Evolutionary conservation across 805 yeast genomes (phyloP).

Genomic region (Ogataea pignaliae): DNA sequence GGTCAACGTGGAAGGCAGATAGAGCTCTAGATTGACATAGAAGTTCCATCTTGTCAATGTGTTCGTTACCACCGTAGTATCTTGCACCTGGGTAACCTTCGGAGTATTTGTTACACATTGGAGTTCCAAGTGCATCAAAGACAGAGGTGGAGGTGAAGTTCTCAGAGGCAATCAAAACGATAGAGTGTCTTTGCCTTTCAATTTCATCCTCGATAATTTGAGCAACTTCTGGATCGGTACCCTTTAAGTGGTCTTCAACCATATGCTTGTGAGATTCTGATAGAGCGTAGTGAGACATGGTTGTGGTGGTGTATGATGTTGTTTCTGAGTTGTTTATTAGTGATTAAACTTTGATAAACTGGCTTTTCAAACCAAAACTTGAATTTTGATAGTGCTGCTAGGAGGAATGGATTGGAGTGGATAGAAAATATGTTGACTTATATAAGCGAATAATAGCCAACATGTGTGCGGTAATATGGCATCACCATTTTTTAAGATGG

Average conservation of each 20-base stretch:
- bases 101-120: constrained; percentile 96
- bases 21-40: constrained; percentile 91
- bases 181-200: constrained; percentile 84
- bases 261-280: constrained; percentile 61
- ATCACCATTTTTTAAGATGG: too few relatives aligned
- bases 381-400: too few relatives aligned
- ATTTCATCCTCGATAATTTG: constrained; percentile 71
- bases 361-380: too few relatives aligned
- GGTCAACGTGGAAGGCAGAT: constrained; percentile 69
- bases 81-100: constrained; percentile 99
- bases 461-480: too few relatives aligned
- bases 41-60: constrained; percentile 85
- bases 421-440: too few relatives aligned
- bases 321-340: too few relatives aligned
- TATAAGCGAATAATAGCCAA: too few relatives aligned
- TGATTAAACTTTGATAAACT: too few relatives aligned
- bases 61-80: constrained; percentile 97
- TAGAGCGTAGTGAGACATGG: constrained; percentile 47
- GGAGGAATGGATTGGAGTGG: too few relatives aligned
- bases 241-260: constrained; percentile 57
- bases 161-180: constrained; percentile 91
- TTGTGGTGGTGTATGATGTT: too few relatives aligned
- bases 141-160: constrained; percentile 95
- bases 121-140: constrained; percentile 90
- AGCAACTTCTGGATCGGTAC: constrained; percentile 77